Base-by-base conservation (phyloP, 2,329 filamentous ascomycete species). In the Penicillium sp. region DNA sequence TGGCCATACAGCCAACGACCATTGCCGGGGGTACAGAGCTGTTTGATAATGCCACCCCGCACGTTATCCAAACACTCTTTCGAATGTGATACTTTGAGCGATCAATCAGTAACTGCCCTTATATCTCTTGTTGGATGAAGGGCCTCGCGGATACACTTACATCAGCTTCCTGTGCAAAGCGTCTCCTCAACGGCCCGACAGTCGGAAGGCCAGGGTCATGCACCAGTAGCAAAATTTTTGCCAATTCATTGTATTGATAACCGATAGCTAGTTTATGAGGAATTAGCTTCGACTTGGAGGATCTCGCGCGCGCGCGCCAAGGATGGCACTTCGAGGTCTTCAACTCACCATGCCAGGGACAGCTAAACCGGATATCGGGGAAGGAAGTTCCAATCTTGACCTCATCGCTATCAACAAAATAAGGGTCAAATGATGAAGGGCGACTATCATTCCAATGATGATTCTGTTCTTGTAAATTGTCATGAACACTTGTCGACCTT, bases 281-380 rank as follows among this genome's bases (percentile, higher is more conserved):
- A 9, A 51, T 56, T 37, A 55, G 57, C 27, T 18, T 51, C 11
- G 19, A 18, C 35, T 27, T 16, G 9, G 14, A 7, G 6, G 19
- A n/a, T 22, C 14, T 24, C 16, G 7, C 31, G 31, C 31, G 6
- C 16, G 7, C 31, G 31, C 31, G 6, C 31, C 31, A 31, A 31
- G 31, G 31, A 31, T 3, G 6, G 31, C 31, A 9, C 6, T 31
- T 31, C 31, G 7, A 31, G 31, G 31, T 10, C 7, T 31, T 31
- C 31, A 31, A 31, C 61, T n/a, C 64, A 70, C 67, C 66, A 39
- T 69, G 67, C 68, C 68, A 69, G 24, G 66, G 57, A 56, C 55
- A 64, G n/a, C 54, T 59, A 35, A 66, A 66, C 4, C 65, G 61
- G 47, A 69, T 66, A n/a, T 68, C 65, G 3, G 67, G 61, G 44